These are phyloP conservation scores for Hordeum marinum DNA, from an alignment of 176 grass and related monocot genomes.

Conservation along the genomic window DNA sequence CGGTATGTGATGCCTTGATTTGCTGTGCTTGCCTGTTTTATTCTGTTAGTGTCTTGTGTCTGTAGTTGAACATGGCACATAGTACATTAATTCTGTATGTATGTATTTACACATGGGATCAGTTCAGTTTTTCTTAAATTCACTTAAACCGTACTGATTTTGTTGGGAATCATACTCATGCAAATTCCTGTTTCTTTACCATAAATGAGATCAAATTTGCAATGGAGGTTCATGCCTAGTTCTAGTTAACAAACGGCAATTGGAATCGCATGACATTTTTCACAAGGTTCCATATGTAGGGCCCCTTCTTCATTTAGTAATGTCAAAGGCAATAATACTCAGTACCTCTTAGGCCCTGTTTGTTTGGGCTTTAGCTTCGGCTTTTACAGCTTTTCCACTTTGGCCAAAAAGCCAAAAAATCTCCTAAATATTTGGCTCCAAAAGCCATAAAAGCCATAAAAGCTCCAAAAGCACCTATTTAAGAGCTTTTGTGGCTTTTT, in stretches of 20 bases:
- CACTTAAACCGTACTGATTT: background rate
- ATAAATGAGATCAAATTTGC: background rate
- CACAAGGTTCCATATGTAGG: background rate
- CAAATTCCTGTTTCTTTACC: background rate
- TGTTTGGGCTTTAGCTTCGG: no score
- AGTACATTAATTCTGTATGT: background rate
- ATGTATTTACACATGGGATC: background rate
- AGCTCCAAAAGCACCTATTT: no score
- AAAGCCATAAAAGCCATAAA: no score
- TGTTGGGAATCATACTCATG: background rate
- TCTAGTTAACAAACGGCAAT: background rate
- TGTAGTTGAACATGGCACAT: background rate
- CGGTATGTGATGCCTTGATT: conserved; percentile 22
- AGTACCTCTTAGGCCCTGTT: no score
- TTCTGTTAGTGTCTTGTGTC: background rate
- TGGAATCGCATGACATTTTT: background rate
- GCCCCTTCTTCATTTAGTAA: background rate
- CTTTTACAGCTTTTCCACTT: no score
- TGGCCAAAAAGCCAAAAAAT: no score
- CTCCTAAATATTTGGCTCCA: no score
- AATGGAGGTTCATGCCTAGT: background rate
- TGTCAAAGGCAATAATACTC: background rate
- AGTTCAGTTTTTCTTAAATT: background rate
- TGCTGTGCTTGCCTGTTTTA: background rate
- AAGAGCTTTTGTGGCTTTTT: no score